Conservation (phyloP, 352 stramenopile species). For the Globisporangium parvum region DNA sequence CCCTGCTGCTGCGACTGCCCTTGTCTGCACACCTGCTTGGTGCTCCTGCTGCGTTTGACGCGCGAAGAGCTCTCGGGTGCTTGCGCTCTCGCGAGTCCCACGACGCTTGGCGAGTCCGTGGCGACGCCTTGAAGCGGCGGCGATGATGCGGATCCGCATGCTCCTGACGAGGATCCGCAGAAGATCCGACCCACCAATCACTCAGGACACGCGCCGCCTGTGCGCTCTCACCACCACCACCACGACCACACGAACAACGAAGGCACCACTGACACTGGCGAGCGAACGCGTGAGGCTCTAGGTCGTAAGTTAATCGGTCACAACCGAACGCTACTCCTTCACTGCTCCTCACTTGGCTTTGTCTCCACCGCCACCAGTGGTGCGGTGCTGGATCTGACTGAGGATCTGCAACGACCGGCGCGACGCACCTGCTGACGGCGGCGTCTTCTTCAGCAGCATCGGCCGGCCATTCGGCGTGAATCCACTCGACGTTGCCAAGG, state of each 20-base stretch:
- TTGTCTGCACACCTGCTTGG: neutral
- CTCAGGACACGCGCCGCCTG: too few species aligned
- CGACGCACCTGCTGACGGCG: slow-evolving; percentile 57
- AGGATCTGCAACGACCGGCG: slow-evolving; percentile 75
- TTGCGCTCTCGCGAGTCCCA: neutral
- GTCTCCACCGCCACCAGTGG: slow-evolving; percentile 14
- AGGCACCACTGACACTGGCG: too few species aligned
- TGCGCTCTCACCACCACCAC: too few species aligned
- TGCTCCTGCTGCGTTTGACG: neutral
- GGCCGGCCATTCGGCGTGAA: slow-evolving; percentile 31
- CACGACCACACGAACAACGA: too few species aligned
- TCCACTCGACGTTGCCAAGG: slow-evolving; percentile 11
- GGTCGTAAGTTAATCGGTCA: too few species aligned
- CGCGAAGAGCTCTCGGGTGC: neutral
- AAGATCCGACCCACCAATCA: too few species aligned
- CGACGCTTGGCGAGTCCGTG: neutral
- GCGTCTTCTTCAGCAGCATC: slow-evolving; percentile 46
- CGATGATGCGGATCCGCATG: neutral
- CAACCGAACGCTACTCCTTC: neutral
- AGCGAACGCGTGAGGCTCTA: too few species aligned
- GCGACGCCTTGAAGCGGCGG: too few species aligned
- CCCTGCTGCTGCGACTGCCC: neutral
- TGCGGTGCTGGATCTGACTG: slow-evolving; percentile 71
- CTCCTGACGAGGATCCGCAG: too few species aligned
- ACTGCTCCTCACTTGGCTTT: slow-evolving; percentile 7